These are phyloP conservation scores for Amanita subjunquillea DNA, from an alignment of 768 basidiomycete species.

Conservation along the genomic window DNA sequence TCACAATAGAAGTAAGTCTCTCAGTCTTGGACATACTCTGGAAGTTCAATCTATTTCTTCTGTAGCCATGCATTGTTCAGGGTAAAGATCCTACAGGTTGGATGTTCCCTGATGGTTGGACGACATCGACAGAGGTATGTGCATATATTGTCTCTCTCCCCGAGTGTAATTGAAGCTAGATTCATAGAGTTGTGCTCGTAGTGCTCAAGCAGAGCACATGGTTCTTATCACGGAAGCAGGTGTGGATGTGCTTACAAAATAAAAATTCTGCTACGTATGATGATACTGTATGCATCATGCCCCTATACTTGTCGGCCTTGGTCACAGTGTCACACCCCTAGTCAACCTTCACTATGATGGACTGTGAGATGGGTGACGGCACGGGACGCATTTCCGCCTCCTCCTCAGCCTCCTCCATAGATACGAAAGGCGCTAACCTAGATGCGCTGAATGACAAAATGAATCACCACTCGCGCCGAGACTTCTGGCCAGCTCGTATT, in stretches of 20 bases:
- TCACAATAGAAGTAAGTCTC: constrained; percentile 74
- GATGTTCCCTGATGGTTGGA: constrained; percentile 92
- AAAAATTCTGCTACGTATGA: not conserved
- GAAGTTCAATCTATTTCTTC: not conserved
- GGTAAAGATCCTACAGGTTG: constrained; percentile 57
- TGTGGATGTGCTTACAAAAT: constrained; percentile 64
- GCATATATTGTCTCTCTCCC: not conserved
- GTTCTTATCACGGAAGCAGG: constrained; percentile 73
- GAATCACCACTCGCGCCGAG: too few relatives aligned
- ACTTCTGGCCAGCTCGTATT: too few relatives aligned
- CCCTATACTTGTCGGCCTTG: too few relatives aligned
- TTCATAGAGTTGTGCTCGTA: constrained; percentile 63
- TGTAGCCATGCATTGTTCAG: constrained; percentile 68
- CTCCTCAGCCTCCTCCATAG: too few relatives aligned
- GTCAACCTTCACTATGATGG: too few relatives aligned
- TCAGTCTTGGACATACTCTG: not conserved
- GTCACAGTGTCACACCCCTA: too few relatives aligned
- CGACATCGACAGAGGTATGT: constrained; percentile 75
- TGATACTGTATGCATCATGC: too few relatives aligned
- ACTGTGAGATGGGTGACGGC: too few relatives aligned
- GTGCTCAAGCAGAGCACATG: constrained; percentile 86
- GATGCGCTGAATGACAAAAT: too few relatives aligned
- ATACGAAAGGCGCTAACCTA: too few relatives aligned
- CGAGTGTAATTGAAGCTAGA: not conserved
- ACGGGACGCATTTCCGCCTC: too few relatives aligned